These are phyloP conservation scores for Globisporangium polare DNA, from an alignment of 352 stramenopile species.

Conservation along the genomic window DNA sequence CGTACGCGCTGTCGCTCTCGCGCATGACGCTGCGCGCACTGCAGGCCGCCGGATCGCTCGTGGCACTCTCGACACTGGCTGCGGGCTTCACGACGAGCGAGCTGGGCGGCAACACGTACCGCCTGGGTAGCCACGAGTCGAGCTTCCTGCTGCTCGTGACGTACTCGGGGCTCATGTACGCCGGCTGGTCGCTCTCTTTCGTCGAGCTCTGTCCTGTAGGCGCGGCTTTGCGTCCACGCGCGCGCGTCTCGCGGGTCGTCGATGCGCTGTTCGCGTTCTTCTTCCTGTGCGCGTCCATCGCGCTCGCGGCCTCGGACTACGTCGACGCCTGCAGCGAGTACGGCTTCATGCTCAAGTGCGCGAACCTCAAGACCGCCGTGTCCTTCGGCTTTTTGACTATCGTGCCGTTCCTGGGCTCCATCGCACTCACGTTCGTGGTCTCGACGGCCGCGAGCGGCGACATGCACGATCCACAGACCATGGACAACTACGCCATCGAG, in stretches of 20 bases:
- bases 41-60: constrained; percentile 28
- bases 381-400: constrained; percentile 34
- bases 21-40: constrained; percentile 24
- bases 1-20: constrained; percentile 22
- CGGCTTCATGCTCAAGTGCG: constrained; percentile 28
- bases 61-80: constrained; percentile 15
- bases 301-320: constrained; percentile 25
- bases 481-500: constrained; percentile 14
- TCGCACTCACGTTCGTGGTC: constrained; percentile 32
- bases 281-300: constrained; percentile 24
- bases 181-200: constrained; percentile 22
- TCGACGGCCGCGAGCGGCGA: background rate
- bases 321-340: constrained; percentile 31
- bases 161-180: constrained; percentile 27
- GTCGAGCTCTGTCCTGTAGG: constrained; percentile 33
- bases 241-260: constrained; percentile 21
- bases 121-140: constrained; percentile 14
- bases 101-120: constrained; percentile 8
- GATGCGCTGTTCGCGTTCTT: constrained; percentile 27
- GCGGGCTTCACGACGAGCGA: constrained; percentile 11
- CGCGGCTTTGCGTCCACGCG: constrained; percentile 17
- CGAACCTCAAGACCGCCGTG: constrained; percentile 30
- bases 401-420: constrained; percentile 24
- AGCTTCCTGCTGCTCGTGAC: constrained; percentile 22
- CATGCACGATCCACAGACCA: background rate